Percentiles rank a stretch among this genome's conserved stretches.
phyloP scores from a whole-genome alignment of 148 eudicot species.

The Rhododendron kiyosumense region DNA sequence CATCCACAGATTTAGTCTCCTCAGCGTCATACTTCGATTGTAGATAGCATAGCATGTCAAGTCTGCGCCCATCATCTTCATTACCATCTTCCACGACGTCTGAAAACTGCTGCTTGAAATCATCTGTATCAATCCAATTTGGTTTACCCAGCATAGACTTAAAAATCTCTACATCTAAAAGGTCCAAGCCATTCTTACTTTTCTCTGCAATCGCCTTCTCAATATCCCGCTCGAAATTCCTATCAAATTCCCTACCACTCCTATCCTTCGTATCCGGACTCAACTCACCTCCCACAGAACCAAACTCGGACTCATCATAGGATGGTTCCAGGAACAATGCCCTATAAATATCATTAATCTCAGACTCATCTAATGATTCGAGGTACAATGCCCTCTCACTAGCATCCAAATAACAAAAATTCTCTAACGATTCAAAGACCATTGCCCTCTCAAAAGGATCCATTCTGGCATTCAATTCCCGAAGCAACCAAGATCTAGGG shows the following conservation, averaged over 20 bases:
- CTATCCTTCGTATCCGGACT: not conserved
- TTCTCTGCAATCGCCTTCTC: not conserved
- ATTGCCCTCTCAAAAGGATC: not conserved
- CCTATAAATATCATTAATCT: not conserved
- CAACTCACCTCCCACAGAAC: not conserved
- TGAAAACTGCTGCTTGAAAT: not conserved
- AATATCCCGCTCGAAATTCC: not conserved
- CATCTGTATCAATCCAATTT: not conserved
- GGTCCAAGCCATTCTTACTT: not conserved
- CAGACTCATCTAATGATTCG: not conserved
- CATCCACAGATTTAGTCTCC: not conserved
- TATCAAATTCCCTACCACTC: not conserved
- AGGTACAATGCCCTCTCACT: not conserved
- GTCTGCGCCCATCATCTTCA: not conserved
- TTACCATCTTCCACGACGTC: not conserved
- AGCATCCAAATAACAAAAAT: not conserved
- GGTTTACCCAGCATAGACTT: not conserved
- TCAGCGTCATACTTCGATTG: not conserved
- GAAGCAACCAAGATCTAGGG: not conserved
- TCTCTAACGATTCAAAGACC: not conserved
- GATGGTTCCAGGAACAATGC: not conserved
- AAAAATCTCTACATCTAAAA: not conserved
- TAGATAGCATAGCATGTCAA: not conserved
- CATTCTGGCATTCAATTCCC: not conserved
- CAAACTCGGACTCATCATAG: not conserved